Evolutionary conservation across 805 yeast species (phyloP).

Genomic region (Dipodascus albidus): DNA sequence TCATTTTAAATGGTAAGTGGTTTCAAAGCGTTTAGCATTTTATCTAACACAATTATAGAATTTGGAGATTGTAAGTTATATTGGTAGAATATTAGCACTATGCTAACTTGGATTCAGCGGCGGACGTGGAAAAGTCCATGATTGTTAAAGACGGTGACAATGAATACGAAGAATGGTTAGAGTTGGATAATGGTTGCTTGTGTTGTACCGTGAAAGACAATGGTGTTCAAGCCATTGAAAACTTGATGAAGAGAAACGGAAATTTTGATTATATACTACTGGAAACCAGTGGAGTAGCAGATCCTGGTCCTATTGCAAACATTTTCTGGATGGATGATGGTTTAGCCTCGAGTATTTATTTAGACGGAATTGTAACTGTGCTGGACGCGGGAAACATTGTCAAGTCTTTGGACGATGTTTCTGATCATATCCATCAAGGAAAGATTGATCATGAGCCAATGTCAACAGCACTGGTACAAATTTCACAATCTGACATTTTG

Average conservation of each 20-base stretch:
- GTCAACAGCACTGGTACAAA: slow-evolving; percentile 81
- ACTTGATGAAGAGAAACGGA: slow-evolving; percentile 59
- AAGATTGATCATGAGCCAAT: slow-evolving; percentile 32
- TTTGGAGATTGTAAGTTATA: slow-evolving; percentile 19
- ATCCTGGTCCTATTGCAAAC: slow-evolving; percentile 92
- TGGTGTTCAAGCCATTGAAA: slow-evolving; percentile 90
- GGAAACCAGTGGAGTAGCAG: slow-evolving; percentile 95
- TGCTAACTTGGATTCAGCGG: slow-evolving; percentile 58
- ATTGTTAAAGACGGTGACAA: slow-evolving; percentile 48
- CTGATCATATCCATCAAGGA: slow-evolving; percentile 28
- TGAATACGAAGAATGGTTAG: slow-evolving; percentile 86
- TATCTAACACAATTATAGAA: slow-evolving; percentile 8
- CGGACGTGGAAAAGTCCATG: slow-evolving; percentile 74
- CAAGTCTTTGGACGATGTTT: slow-evolving; percentile 51
- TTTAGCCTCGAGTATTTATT: slow-evolving; percentile 66
- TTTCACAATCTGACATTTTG: slow-evolving; percentile 80
- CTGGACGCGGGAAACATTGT: slow-evolving; percentile 55
- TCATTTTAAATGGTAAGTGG: slow-evolving; percentile 56
- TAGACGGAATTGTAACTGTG: slow-evolving; percentile 87
- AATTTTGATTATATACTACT: slow-evolving; percentile 81
- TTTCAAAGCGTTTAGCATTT: neutral
- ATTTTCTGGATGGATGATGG: slow-evolving; percentile 98
- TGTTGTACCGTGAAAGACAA: slow-evolving; percentile 94
- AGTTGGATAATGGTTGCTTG: slow-evolving; percentile 90
- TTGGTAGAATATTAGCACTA: neutral